A percentile compares a stretch with the other conserved stretches of the same genome.
These are phyloP conservation scores for Phaeosphaeriaceae sp. DNA, from an alignment of 2,329 filamentous ascomycete genomes.

Conservation along the genomic window DNA sequence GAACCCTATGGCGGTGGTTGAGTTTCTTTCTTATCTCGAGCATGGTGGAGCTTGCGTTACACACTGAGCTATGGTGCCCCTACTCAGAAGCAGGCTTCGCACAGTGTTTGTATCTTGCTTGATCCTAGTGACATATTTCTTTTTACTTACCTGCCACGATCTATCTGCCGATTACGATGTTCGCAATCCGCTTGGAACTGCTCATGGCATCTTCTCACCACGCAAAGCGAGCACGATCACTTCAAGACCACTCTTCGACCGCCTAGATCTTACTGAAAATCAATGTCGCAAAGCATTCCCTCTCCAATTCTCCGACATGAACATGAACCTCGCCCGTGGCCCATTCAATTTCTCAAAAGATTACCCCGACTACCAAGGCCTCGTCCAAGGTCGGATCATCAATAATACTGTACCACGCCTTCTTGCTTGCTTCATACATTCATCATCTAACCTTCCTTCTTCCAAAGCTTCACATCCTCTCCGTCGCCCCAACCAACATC, in stretches of 20 bases:
- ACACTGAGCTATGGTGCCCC: neutral
- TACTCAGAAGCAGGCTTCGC: neutral
- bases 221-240: neutral
- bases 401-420: conserved; percentile 17
- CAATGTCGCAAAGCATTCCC: conserved; percentile 19
- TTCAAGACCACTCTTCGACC: neutral
- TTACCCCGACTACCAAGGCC: conserved; percentile 21
- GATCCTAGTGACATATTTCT: neutral
- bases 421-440: neutral
- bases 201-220: neutral
- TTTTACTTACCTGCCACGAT: neutral
- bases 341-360: conserved; percentile 17
- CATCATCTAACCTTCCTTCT: neutral
- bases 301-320: conserved; percentile 8
- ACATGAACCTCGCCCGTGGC: conserved; percentile 8
- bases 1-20: neutral
- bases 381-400: conserved; percentile 25
- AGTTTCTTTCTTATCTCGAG: neutral
- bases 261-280: conserved; percentile 14
- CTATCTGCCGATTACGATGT: neutral
- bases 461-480: conserved; percentile 25
- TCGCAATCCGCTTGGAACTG: neutral
- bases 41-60: neutral
- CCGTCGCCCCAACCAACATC: conserved; percentile 13
- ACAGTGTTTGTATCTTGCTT: neutral